Percentiles rank a stretch among this genome's conserved stretches.
Conservation (phyloP, 805 yeast species). For the Cyberlindnera xylosilytica region DNA sequence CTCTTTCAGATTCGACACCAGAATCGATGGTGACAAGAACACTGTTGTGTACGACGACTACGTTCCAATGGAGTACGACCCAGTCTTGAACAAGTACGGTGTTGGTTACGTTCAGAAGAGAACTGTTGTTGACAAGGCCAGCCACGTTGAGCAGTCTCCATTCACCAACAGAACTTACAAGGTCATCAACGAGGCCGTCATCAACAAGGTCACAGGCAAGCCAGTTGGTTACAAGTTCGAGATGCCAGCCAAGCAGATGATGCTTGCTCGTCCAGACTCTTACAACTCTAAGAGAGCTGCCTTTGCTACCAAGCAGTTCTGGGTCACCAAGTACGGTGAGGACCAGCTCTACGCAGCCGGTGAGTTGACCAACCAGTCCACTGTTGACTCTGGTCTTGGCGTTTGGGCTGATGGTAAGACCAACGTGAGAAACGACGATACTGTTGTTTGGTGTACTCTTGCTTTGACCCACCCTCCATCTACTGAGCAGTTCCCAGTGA, state of each 20-base stretch:
- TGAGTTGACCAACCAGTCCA: conserved; percentile 81
- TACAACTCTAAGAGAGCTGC: conserved; percentile 68
- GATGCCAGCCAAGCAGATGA: conserved; percentile 75
- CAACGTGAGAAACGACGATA: conserved; percentile 67
- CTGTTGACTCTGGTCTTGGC: conserved; percentile 64
- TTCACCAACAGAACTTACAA: conserved; percentile 72
- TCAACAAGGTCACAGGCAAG: conserved; percentile 64
- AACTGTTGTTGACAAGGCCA: conserved; percentile 65
- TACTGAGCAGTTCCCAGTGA: conserved; percentile 85
- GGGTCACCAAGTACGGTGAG: conserved; percentile 79
- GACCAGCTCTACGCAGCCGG: conserved; percentile 77
- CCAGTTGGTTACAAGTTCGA: conserved; percentile 76
- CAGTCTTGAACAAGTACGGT: conserved; percentile 57
- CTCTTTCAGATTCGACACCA: conserved; percentile 78
- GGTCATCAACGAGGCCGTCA: conserved; percentile 68
- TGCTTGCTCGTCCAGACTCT: conserved; percentile 61
- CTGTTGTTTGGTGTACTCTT: conserved; percentile 78
- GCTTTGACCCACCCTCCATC: conserved; percentile 82
- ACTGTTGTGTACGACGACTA: conserved; percentile 71
- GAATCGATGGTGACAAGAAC: conserved; percentile 77
- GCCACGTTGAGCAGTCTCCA: conserved; percentile 70
- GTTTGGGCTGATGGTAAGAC: conserved; percentile 69
- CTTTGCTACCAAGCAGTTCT: conserved; percentile 73
- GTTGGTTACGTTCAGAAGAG: conserved; percentile 67
- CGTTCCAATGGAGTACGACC: conserved; percentile 53